phyloP scores from a whole-genome alignment of 2,329 filamentous ascomycete genomes.

The Epichloe coenophiala region DNA sequence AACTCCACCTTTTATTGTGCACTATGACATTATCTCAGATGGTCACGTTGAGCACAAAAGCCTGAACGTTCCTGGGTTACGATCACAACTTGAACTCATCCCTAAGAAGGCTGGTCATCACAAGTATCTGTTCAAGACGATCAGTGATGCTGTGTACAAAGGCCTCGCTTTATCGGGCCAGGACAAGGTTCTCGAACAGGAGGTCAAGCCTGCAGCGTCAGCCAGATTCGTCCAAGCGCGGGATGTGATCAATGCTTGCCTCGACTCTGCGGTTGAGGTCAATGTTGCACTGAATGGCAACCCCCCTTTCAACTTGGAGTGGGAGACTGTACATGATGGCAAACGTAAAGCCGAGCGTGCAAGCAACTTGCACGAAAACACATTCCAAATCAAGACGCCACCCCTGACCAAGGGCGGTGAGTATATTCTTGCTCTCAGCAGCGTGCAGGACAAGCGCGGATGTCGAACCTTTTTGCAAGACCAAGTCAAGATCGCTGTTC shows the following conservation, averaged over 20 bases:
- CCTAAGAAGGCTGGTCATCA: constrained; percentile 74
- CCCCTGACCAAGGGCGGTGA: constrained; percentile 70
- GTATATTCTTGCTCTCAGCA: constrained; percentile 75
- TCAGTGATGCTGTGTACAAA: constrained; percentile 73
- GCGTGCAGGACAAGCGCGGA: constrained; percentile 71
- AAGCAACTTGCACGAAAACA: constrained; percentile 46
- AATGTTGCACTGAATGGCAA: constrained; percentile 69
- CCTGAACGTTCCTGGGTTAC: constrained; percentile 52
- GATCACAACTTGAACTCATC: constrained; percentile 73
- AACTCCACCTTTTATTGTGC: constrained; percentile 78
- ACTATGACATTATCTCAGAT: constrained; percentile 58
- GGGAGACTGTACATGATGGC: constrained; percentile 82
- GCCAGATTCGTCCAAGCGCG: constrained; percentile 51
- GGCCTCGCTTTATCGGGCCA: constrained; percentile 47
- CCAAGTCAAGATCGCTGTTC: constrained; percentile 72
- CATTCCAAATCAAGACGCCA: constrained; percentile 62
- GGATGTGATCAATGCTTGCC: constrained; percentile 54
- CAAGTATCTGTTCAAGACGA: constrained; percentile 68
- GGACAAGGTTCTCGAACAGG: constrained; percentile 61
- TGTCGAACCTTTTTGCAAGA: constrained; percentile 81
- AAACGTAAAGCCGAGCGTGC: constrained; percentile 60
- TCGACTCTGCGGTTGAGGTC: constrained; percentile 66
- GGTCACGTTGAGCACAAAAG: constrained; percentile 40
- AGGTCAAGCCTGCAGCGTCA: constrained; percentile 83
- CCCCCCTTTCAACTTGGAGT: constrained; percentile 81